phyloP scores from a whole-genome alignment of 2,329 filamentous ascomycete genomes.

The Diaporthe sp. region DNA sequence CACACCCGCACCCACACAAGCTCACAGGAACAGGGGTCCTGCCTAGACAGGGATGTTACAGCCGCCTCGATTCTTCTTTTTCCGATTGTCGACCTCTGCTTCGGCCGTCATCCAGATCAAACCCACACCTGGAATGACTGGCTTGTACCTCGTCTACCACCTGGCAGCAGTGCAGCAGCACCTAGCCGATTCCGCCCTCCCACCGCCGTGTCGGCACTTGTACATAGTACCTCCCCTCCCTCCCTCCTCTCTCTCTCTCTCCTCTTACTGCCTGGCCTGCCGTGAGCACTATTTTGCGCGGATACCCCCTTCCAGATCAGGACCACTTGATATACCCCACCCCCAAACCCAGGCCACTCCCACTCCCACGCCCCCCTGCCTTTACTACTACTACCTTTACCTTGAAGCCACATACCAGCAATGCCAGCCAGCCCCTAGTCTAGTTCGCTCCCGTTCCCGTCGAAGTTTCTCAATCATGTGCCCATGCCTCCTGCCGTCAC shows the following conservation, averaged over 20 bases:
- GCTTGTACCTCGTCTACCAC: not conserved
- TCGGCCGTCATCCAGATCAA: slow-evolving; percentile 15
- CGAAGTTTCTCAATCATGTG: slow-evolving; percentile 33
- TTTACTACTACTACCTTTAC: not conserved
- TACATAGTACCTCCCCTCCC: not conserved
- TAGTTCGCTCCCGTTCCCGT: slow-evolving; percentile 30
- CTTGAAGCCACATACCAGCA: slow-evolving; percentile 8
- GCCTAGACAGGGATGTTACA: slow-evolving; percentile 8
- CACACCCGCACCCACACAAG: not conserved
- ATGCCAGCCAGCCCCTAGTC: not conserved
- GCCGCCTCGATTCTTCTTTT: slow-evolving; percentile 32
- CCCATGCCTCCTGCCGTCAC: not conserved
- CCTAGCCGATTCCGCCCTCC: not conserved
- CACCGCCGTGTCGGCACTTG: slow-evolving; percentile 4
- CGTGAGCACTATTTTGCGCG: slow-evolving; percentile 14
- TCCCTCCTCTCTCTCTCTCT: not conserved
- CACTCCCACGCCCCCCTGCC: not conserved
- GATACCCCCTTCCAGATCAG: slow-evolving; percentile 11
- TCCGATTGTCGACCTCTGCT: slow-evolving; percentile 27
- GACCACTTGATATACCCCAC: slow-evolving; percentile 17
- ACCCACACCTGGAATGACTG: not conserved
- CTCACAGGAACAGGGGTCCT: slow-evolving; percentile 10
- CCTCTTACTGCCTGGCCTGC: not conserved
- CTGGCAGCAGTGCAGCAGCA: not conserved
- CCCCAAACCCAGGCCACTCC: not conserved